Conservation (phyloP, 2,329 filamentous ascomycete species). For the Proliferodiscus dingleyae region DNA sequence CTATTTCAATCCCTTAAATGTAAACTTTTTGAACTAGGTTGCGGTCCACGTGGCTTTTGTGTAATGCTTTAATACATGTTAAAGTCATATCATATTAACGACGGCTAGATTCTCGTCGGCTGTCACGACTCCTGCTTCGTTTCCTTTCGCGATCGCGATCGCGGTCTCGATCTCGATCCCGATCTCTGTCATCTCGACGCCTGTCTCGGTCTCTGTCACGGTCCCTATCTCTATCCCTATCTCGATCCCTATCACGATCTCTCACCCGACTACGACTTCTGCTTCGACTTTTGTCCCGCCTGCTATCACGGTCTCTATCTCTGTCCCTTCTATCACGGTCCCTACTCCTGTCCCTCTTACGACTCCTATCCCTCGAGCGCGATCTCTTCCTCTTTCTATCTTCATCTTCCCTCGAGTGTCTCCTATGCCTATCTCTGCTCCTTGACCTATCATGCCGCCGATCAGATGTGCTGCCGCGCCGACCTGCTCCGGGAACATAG, state of each 20-base stretch:
- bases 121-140: no score
- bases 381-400: constrained; percentile 2
- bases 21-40: no score
- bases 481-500: constrained; percentile 28
- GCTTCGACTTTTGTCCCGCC: constrained; percentile 14
- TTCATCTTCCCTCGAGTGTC: constrained; percentile 5
- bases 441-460: constrained; percentile 2
- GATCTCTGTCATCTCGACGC: no score
- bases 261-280: constrained; percentile 17
- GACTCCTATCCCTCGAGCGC: constrained; percentile 3
- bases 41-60: no score
- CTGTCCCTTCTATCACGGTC: constrained; percentile 20
- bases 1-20: no score
- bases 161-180: no score
- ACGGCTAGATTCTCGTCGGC: no score
- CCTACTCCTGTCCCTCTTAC: constrained; percentile 14
- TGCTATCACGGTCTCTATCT: constrained; percentile 9
- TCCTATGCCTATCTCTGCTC: constrained; percentile 4
- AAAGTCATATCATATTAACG: no score
- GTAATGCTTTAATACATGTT: no score
- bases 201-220: no score
- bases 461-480: constrained; percentile 22
- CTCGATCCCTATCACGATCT: constrained; percentile 18
- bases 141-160: no score
- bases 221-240: constrained; percentile 20